Conservation (phyloP, 73 alveolate genomes). For the Breviolum minutum region DNA sequence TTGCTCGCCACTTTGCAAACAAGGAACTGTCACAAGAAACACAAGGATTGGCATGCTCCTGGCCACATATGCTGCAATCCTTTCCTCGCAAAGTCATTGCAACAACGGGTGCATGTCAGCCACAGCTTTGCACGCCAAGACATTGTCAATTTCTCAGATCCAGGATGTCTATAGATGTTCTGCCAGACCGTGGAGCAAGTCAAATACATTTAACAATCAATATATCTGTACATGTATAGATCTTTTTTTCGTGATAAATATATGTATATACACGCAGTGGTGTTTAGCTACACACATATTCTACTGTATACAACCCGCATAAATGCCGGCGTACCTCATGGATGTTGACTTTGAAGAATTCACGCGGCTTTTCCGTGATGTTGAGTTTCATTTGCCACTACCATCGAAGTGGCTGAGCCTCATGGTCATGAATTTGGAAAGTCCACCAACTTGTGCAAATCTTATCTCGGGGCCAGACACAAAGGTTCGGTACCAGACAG, state of each 20-base stretch:
- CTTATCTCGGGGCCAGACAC: not conserved
- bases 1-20: not conserved
- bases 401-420: not conserved
- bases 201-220: not conserved
- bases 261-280: too few species aligned
- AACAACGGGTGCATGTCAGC: too few species aligned
- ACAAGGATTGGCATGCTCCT: conserved; percentile 45
- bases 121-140: too few species aligned
- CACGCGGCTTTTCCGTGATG: not conserved
- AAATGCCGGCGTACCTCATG: conserved; percentile 29
- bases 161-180: not conserved
- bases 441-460: not conserved
- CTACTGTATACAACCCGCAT: not conserved
- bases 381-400: not conserved
- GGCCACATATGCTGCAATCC: conserved; percentile 53
- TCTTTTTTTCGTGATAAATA: too few species aligned
- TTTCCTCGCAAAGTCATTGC: not conserved
- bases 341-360: conserved; percentile 68
- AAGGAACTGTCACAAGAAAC: not conserved
- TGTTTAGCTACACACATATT: too few species aligned
- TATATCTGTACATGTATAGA: too few species aligned
- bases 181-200: not conserved
- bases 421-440: not conserved
- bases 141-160: too few species aligned
- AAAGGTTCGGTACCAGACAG: conserved; percentile 29